Evolutionary conservation across 108 stramenopile genomes (phyloP).

Genomic region (Skeletonema grethae): DNA sequence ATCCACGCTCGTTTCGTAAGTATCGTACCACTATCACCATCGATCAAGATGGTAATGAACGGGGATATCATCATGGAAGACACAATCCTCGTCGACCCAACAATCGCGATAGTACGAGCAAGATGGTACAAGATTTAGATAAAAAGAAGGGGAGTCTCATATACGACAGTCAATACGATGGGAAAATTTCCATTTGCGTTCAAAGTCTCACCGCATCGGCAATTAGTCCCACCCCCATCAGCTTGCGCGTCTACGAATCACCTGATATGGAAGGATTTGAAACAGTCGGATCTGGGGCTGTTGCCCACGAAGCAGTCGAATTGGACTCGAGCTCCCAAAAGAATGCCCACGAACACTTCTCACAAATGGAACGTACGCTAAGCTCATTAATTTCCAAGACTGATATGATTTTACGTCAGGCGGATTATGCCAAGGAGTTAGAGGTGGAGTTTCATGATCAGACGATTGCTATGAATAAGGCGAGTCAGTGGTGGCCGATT

Average conservation of each 20-base stretch:
- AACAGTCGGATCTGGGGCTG: slow-evolving; percentile 11
- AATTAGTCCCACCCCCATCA: slow-evolving; percentile 34
- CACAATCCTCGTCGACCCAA: slow-evolving; percentile 9
- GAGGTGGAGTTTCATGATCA: slow-evolving; percentile 80
- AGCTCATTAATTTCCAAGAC: slow-evolving; percentile 54
- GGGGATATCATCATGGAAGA: slow-evolving; percentile 40
- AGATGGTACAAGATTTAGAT: slow-evolving; percentile 41
- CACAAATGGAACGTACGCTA: slow-evolving; percentile 69
- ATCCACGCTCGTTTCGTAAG: slow-evolving; percentile 35
- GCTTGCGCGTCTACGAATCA: slow-evolving; percentile 32
- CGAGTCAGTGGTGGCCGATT: slow-evolving; percentile 87
- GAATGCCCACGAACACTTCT: slow-evolving; percentile 57
- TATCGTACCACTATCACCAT: slow-evolving; percentile 40
- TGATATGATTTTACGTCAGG: slow-evolving; percentile 66
- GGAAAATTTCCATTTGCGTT: slow-evolving; percentile 50
- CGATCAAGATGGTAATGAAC: slow-evolving; percentile 18
- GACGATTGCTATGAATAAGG: slow-evolving; percentile 73
- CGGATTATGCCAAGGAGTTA: slow-evolving; percentile 74
- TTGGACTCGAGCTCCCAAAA: slow-evolving; percentile 40
- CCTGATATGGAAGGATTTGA: slow-evolving; percentile 50
- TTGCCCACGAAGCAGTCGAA: slow-evolving; percentile 5
- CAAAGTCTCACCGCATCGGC: slow-evolving; percentile 41
- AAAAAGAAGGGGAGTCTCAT: slow-evolving; percentile 39
- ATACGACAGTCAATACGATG: slow-evolving; percentile 45
- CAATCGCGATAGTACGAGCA: slow-evolving; percentile 11